These are phyloP conservation scores for Escovopsis sp. DNA, from an alignment of 2,329 filamentous ascomycete species.

Conservation along the genomic window DNA sequence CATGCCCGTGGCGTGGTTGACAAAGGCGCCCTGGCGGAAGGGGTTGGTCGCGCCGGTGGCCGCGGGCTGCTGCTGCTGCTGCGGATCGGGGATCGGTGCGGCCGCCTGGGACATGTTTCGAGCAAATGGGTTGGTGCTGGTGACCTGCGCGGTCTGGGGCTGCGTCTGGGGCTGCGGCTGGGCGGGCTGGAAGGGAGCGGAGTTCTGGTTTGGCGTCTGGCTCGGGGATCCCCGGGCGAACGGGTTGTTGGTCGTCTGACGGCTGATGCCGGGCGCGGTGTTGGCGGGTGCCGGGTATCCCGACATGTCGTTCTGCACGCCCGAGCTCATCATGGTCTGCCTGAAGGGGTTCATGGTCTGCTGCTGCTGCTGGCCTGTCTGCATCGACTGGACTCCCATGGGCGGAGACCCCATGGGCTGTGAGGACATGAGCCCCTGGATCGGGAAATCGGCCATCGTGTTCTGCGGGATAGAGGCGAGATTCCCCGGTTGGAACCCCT, in stretches of 20 bases:
- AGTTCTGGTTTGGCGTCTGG: conserved; percentile 9
- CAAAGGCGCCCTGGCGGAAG: conserved; percentile 80
- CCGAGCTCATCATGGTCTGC: conserved; percentile 64
- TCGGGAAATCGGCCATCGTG: conserved; percentile 35
- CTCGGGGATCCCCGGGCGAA: conserved; percentile 58
- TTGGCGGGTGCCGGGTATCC: conserved; percentile 27
- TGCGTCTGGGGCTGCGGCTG: conserved; percentile 9
- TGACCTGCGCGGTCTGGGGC: conserved; percentile 24
- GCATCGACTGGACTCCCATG: conserved; percentile 27
- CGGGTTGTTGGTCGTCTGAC: conserved; percentile 76
- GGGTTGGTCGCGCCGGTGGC: conserved; percentile 82
- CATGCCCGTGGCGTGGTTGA: conserved; percentile 75
- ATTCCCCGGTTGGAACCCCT: conserved; percentile 38
- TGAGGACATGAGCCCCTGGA: conserved; percentile 9
- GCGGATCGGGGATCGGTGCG: background rate
- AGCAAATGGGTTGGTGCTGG: conserved; percentile 47
- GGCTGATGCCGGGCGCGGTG: conserved; percentile 28
- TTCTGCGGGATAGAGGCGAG: conserved; percentile 46
- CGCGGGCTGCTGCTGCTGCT: conserved; percentile 30
- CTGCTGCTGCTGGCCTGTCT: conserved; percentile 30
- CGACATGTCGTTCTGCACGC: conserved; percentile 16
- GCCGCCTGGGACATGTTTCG: conserved; percentile 21
- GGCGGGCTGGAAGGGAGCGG: conserved; percentile 13
- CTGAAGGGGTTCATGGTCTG: conserved; percentile 79
- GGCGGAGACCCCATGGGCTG: conserved; percentile 22